These are phyloP conservation scores for Penicillium ochrochloron DNA, from an alignment of 495 filamentous ascomycete species.

Conservation along the genomic window DNA sequence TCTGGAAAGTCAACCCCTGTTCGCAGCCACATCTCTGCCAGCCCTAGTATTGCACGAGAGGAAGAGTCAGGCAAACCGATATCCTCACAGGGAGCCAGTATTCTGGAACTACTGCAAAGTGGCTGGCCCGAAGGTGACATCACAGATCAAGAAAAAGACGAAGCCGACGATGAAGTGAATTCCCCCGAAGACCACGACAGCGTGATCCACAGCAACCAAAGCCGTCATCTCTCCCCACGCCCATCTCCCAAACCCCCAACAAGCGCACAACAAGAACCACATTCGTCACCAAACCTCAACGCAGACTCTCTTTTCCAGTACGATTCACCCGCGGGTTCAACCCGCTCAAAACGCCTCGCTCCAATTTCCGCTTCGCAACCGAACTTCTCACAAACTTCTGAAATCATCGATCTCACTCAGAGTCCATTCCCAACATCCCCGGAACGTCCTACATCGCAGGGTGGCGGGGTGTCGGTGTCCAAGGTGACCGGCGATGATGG, in stretches of 20 bases:
- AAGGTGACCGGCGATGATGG: slow-evolving; percentile 45
- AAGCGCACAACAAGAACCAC: slow-evolving; percentile 19
- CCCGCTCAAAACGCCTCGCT: slow-evolving; percentile 16
- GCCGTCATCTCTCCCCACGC: slow-evolving; percentile 21
- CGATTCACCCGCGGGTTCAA: slow-evolving; percentile 22
- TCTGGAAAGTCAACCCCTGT: slow-evolving; percentile 8
- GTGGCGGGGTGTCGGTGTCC: slow-evolving; percentile 35
- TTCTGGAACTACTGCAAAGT: slow-evolving; percentile 16
- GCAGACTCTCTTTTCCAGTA: slow-evolving; percentile 3
- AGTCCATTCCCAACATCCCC: slow-evolving; percentile 43
- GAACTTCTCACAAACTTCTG: slow-evolving; percentile 32
- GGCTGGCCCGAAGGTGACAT: slow-evolving; percentile 26
- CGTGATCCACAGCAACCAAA: slow-evolving; percentile 22
- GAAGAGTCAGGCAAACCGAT: not conserved
- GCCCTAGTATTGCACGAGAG: not conserved
- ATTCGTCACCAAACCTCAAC: slow-evolving; percentile 14
- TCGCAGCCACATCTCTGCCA: slow-evolving; percentile 9
- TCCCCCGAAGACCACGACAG: slow-evolving; percentile 17
- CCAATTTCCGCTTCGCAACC: slow-evolving; percentile 15
- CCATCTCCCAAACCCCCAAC: slow-evolving; percentile 20
- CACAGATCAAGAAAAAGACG: slow-evolving; percentile 20
- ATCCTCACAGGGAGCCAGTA: slow-evolving; percentile 10
- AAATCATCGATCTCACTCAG: slow-evolving; percentile 51
- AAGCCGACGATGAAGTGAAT: slow-evolving; percentile 12
- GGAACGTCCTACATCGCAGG: not conserved